phyloP scores from a whole-genome alignment of 805 yeast genomes.

The Ogataea thermomethanolica region DNA sequence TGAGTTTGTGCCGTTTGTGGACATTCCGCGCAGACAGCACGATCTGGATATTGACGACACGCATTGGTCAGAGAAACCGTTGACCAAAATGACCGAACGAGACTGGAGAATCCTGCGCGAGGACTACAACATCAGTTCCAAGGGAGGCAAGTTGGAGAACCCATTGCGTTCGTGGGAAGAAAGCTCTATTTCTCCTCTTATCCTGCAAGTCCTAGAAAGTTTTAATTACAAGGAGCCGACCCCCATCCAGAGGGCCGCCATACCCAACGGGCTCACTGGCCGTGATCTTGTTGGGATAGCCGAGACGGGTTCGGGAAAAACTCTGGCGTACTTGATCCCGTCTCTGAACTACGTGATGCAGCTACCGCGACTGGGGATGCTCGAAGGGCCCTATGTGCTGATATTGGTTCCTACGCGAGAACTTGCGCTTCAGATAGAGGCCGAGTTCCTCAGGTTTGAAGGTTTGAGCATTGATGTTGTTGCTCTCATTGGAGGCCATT shows the following conservation, averaged over 20 bases:
- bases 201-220: constrained; percentile 36
- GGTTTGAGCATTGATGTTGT: constrained; percentile 44
- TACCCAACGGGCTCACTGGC: constrained; percentile 60
- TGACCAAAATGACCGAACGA: constrained; percentile 64
- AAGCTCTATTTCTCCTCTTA: constrained; percentile 42
- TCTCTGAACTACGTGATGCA: constrained; percentile 51
- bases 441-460: constrained; percentile 45
- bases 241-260: constrained; percentile 85
- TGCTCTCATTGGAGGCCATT: constrained; percentile 87
- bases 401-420: constrained; percentile 93
- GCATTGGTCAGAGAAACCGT: constrained; percentile 69
- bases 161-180: constrained; percentile 81
- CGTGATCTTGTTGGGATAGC: constrained; percentile 87
- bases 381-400: constrained; percentile 71
- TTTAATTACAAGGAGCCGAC: constrained; percentile 66
- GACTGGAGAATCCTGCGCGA: constrained; percentile 90
- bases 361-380: constrained; percentile 44
- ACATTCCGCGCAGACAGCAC: constrained; percentile 19
- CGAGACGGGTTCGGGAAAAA: constrained; percentile 95
- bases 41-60: constrained; percentile 9
- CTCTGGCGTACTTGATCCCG: constrained; percentile 79
- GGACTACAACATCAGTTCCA: constrained; percentile 64
- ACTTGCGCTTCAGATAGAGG: constrained; percentile 80
- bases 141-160: constrained; percentile 44
- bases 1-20: constrained; percentile 41